phyloP scores from a whole-genome alignment of 2,329 filamentous ascomycete species.

The Cladosporium austrohemisphaericum region DNA sequence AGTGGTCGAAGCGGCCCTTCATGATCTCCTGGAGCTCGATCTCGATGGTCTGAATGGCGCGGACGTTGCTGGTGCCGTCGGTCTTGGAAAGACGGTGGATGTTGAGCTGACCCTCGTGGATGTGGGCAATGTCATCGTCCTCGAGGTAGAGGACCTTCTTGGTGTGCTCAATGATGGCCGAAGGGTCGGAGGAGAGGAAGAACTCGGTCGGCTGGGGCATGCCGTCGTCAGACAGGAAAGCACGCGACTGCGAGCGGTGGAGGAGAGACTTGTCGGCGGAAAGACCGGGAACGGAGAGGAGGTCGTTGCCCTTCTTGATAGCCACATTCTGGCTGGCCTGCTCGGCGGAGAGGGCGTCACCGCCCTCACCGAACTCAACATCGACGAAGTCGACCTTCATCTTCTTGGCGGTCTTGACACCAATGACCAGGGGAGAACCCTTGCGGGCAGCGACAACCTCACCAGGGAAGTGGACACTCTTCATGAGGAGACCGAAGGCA shows the following conservation, averaged over 20 bases:
- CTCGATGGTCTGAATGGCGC: conserved; percentile 96
- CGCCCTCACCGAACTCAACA: conserved; percentile 91
- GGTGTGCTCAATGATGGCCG: conserved; percentile 97
- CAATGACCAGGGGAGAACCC: conserved; percentile 94
- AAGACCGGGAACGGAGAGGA: conserved; percentile 69
- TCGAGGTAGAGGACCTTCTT: conserved; percentile 99
- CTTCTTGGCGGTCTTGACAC: conserved; percentile 93
- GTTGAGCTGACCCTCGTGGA: conserved; percentile 97
- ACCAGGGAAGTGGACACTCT: conserved; percentile 97
- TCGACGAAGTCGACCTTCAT: conserved; percentile 99
- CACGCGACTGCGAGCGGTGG: conserved; percentile 96
- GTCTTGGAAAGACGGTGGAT: conserved; percentile 98
- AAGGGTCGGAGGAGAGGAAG: conserved; percentile 97
- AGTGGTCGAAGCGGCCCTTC: conserved; percentile 99
- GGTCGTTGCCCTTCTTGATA: conserved; percentile 70
- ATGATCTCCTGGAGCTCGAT: conserved; percentile 99
- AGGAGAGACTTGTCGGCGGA: conserved; percentile 96
- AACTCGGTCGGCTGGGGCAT: conserved; percentile 98
- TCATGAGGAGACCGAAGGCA: conserved; percentile 93
- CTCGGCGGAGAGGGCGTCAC: conserved; percentile 80
- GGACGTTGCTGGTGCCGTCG: conserved; percentile 95
- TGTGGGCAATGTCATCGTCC: conserved; percentile 99
- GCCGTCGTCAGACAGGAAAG: conserved; percentile 98
- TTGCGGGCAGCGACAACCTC: conserved; percentile 97
- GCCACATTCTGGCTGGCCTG: conserved; percentile 93